Base-by-base conservation (phyloP, 768 basidiomycete genomes). In the Leucocoprinus sp. region DNA sequence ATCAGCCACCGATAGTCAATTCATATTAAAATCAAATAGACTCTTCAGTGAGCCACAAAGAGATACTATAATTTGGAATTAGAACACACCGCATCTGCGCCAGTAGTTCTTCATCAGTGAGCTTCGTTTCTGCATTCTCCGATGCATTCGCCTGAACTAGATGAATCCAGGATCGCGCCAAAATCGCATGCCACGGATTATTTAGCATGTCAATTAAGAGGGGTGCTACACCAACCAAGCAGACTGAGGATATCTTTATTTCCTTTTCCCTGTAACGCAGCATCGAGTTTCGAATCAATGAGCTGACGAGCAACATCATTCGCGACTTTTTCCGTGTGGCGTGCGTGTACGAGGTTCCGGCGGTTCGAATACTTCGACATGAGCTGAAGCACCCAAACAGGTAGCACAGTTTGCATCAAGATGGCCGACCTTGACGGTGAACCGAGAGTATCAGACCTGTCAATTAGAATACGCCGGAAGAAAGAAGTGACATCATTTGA, bases 241-340 rank as follows among this genome's bases (percentile, higher is more conserved):
- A 79, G 61, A 45, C 75, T 76, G 51, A 81, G 60, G 19, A 78
- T 65, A 54, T 81, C 79, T 37, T 70, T 71, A 42, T 64, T 69
- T 17, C 66, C 65, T 52, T 70, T 75, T 2, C 74, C 76, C 33
- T 68, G 63, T 4, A 66, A 52, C n/a, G 74, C 60, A 6, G 70
- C 73, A 34, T 70, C 68, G 2, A 68, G 58, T 55, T 78, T 77
- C 15, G 65, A 65, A 14, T 68, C 62, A 9, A 79, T 64, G 6
- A 80, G 60, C 44, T 69, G 60, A 41, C 66, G 61, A 0, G 76
- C 70, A 12, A 79, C 64, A 23, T 59, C 65, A 47, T 70, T 65
- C 5, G 71, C 71, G 18, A 73, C 50, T 17, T 60, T 55, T 9
- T 67, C 70, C 0, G 72, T 72, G 44, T 70, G 62, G 26, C 71